A percentile compares a stretch with the other conserved stretches of the same genome.
These are phyloP conservation scores for Gaultheria prostrata DNA, from an alignment of 148 eudicot species.

Conservation along the genomic window DNA sequence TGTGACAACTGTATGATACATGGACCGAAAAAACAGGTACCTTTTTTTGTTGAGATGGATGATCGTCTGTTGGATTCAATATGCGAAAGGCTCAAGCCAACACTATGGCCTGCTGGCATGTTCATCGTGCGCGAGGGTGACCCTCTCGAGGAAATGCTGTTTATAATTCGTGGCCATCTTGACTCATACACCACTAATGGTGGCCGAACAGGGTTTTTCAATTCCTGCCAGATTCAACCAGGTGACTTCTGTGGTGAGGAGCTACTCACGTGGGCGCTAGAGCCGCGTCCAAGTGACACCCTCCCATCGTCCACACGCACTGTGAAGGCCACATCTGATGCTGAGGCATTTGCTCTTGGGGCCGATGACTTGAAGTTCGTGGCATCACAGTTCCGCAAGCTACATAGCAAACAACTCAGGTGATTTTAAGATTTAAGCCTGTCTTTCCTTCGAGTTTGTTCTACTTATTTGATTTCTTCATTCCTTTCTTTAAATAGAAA, in stretches of 20 bases:
- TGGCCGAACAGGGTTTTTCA: constrained; percentile 77
- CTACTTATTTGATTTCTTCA: background rate
- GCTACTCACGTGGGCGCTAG: constrained; percentile 74
- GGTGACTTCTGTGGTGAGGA: constrained; percentile 88
- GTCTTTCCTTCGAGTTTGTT: background rate
- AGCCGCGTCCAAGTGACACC: constrained; percentile 43
- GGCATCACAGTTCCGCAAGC: constrained; percentile 58
- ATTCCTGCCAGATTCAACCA: constrained; percentile 47
- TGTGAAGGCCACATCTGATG: constrained; percentile 65
- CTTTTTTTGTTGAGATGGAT: constrained; percentile 74
- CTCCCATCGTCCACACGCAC: constrained; percentile 82
- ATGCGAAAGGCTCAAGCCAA: constrained; percentile 68
- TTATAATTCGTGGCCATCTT: constrained; percentile 65
- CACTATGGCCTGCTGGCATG: constrained; percentile 52
- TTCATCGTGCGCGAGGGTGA: constrained; percentile 69
- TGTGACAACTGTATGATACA: background rate
- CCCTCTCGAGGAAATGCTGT: constrained; percentile 70
- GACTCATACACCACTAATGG: constrained; percentile 74
- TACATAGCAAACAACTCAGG: constrained; percentile 69
- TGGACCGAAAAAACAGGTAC: constrained; percentile 42
- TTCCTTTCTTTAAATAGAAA: background rate
- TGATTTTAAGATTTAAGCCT: background rate
- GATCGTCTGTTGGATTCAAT: constrained; percentile 68
- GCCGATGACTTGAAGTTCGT: constrained; percentile 72
- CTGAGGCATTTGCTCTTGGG: constrained; percentile 68